Conservation (phyloP, 257 asterid species). For the Ballota nigra region DNA sequence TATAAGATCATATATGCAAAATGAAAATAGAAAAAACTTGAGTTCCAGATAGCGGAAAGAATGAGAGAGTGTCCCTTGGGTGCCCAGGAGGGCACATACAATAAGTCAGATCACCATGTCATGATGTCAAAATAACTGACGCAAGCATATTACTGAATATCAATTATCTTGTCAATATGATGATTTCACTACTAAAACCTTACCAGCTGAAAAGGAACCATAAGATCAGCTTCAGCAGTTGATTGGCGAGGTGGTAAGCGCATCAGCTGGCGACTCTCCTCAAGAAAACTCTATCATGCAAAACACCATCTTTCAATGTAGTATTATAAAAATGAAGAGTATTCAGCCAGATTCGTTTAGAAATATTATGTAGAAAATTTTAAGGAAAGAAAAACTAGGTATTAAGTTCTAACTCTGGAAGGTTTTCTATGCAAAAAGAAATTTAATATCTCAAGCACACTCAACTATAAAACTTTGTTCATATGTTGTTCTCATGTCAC, state of each 20-base stretch:
- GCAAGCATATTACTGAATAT: conserved; percentile 11
- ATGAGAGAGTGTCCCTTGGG: not conserved
- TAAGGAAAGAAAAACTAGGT: not conserved
- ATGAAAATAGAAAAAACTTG: not conserved
- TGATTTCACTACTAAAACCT: conserved; percentile 16
- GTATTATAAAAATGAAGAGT: conserved; percentile 9
- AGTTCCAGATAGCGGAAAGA: conserved; percentile 9
- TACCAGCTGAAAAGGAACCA: conserved; percentile 97
- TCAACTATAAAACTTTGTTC: not conserved
- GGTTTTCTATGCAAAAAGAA: conserved; percentile 5
- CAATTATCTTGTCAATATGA: conserved; percentile 4
- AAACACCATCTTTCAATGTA: conserved; percentile 28
- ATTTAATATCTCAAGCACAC: not conserved
- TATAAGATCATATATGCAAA: conserved; percentile 11
- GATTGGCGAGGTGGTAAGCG: conserved; percentile 98
- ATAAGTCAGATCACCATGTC: not conserved
- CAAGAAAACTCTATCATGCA: conserved; percentile 81
- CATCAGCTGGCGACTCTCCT: conserved; percentile 97
- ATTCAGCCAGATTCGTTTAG: conserved; percentile 1
- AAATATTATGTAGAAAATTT: conserved; percentile 7
- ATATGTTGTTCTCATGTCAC: not conserved
- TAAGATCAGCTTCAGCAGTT: conserved; percentile 98
- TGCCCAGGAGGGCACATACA: not conserved
- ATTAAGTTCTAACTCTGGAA: not conserved
- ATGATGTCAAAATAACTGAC: not conserved